Base-by-base conservation (phyloP, 179 eudicot genomes). In the Silene coronaria region DNA sequence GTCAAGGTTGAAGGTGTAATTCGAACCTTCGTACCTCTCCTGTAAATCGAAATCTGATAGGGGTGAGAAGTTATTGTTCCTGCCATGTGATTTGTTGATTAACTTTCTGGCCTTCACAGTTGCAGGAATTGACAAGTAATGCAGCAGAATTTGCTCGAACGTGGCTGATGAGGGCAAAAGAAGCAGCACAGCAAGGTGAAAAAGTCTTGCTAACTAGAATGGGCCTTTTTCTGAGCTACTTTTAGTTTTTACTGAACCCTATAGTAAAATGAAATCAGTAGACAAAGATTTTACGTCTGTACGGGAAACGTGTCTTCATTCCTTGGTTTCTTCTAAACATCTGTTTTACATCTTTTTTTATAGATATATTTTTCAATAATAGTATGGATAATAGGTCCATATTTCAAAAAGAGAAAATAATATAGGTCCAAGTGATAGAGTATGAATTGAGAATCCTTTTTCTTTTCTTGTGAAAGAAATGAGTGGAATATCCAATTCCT, bases 141-240 rank as follows among this genome's bases (percentile, higher is more conserved):
- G 89, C 87, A 7, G 84, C 86, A 17, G 86, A 86, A 17, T 81
- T 61, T 74, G 89, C 85, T 72, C 84, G 67, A 70, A 65, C 57
- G 57, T 86, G 89, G 89, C 53, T 86, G 84, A 59, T 57, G 55
- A 84, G 78, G 74, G 87, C 87, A 51, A 84, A 82, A 75, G 87
- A 82, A 72, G 86, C 86, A 68, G 82, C 87, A 69, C 75, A 71
- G 24, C 87, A 65, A 80, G 89, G 89, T 82, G 83, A 79, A 73
- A 79, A 73, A 38, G 55, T 10, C 21, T 62, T 26, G 11, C 64
- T 48, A 34, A 22, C 3, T 58, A 68, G 3, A 53, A 27, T 32
- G 55, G 11, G 30, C 19, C 30, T 71, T 22, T 42, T 38, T 24
- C 78, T 62, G 23, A 46, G 34, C 36, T 70, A 46, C 73, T 23